Conservation (phyloP, 177 flowering plant species). For the Vitis hybrid region DNA sequence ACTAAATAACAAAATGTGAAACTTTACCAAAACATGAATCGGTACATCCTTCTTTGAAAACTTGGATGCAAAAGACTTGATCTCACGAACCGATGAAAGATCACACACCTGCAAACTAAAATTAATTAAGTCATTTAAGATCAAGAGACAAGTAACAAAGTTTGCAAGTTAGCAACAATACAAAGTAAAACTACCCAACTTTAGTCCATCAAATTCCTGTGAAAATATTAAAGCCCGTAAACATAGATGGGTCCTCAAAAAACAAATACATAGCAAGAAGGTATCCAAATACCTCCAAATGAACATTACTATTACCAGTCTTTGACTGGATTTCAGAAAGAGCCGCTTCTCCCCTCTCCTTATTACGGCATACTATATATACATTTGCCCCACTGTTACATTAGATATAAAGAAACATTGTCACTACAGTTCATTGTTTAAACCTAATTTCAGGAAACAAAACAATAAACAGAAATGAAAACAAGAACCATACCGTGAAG, state of each 20-base stretch:
- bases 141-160: neutral
- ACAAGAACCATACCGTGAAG: slow-evolving; percentile 57
- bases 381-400: slow-evolving; percentile 78
- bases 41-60: slow-evolving; percentile 72
- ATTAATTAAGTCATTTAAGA: slow-evolving; percentile 8
- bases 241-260: neutral
- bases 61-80: slow-evolving; percentile 75
- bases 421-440: too few relatives aligned
- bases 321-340: slow-evolving; percentile 61
- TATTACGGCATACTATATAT: slow-evolving; percentile 83
- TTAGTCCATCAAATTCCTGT: neutral
- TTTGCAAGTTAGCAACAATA: neutral
- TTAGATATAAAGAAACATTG: neutral
- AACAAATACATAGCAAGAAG: neutral
- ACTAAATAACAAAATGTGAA: neutral
- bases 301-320: slow-evolving; percentile 78
- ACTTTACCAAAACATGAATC: slow-evolving; percentile 74
- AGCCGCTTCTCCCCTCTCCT: slow-evolving; percentile 94
- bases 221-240: neutral
- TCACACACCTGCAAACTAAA: slow-evolving; percentile 74
- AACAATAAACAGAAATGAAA: neutral
- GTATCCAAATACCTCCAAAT: slow-evolving; percentile 64
- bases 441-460: neutral
- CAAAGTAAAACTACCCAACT: neutral
- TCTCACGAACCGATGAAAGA: slow-evolving; percentile 73